Evolutionary conservation across 2,329 filamentous ascomycete species (phyloP).

Genomic region (Raffaelea ambrosiae): DNA sequence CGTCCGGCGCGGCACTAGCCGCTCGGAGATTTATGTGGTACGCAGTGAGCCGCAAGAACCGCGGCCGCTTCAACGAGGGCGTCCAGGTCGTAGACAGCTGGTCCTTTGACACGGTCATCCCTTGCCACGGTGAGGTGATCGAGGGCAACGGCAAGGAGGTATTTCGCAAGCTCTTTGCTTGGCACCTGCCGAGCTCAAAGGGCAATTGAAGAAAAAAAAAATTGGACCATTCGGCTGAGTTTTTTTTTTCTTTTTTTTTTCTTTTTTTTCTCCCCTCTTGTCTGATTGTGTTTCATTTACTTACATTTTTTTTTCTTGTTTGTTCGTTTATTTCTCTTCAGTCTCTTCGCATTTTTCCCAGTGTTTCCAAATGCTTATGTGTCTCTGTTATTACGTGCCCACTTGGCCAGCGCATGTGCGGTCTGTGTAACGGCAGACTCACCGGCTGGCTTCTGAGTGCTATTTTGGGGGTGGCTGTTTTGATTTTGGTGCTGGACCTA

Average conservation of each 20-base stretch:
- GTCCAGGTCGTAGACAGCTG: slow-evolving; percentile 62
- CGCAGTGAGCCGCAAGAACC: slow-evolving; percentile 48
- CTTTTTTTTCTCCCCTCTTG: background rate
- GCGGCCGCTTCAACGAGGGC: slow-evolving; percentile 61
- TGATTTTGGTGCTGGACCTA: background rate
- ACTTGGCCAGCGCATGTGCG: no score
- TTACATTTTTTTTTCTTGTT: no score
- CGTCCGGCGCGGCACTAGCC: slow-evolving; percentile 58
- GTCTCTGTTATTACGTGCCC: no score
- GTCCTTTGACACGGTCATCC: slow-evolving; percentile 80
- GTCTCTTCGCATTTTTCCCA: no score
- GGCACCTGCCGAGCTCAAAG: slow-evolving; percentile 50
- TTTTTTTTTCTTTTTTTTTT: background rate
- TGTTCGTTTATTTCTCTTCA: no score
- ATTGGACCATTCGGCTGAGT: background rate
- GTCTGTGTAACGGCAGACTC: no score
- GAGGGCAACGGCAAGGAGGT: slow-evolving; percentile 64
- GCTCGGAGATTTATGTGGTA: slow-evolving; percentile 84
- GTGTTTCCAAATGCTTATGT: no score
- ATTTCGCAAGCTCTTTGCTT: slow-evolving; percentile 71
- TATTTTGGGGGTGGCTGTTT: no score
- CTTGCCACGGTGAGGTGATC: slow-evolving; percentile 89
- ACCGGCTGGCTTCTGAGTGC: no score
- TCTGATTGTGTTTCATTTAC: no score
- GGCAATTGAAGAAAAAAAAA: background rate